Evolutionary conservation across 139 green algal species (phyloP), one percentile per base, ranked within the genome.

Genomic region (Chlorella ohadii): DNA sequence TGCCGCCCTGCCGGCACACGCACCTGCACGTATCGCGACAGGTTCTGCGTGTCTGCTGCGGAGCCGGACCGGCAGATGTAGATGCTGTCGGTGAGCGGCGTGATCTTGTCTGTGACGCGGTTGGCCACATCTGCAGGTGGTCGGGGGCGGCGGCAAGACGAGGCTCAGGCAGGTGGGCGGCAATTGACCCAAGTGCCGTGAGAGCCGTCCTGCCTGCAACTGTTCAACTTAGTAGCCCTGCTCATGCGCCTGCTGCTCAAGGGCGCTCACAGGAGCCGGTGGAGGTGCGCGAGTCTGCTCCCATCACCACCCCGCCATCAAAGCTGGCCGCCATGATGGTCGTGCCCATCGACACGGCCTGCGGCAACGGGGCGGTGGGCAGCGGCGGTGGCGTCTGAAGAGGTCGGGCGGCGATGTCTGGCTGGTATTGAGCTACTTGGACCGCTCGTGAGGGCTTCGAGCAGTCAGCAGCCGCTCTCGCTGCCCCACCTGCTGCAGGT

Each of bases 51-150:
- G 87, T 98, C 96, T 73, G 96, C 94, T 20, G 96, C 95, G 51
- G 91, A 96, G 22, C 95, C 95, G 4, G 94, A 98, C 9, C 95
- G 86, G 55, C 93, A 91, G 44, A 88, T 85, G 72, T 88, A 91
- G 44, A 86, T 87, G 25, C 90, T 93, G 74, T 98, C 97, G 25
- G 90, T 86, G 1, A 99, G 85, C 23, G 92, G 90, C 13, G 93
- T 96, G 63, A 99, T 95, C 89, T 99, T 99, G 92, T 99, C 95
- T 39, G 95, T 98, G 0, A 93, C 95, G 39, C 97, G 89, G 87
- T 99, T 99, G 23, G 89, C 94, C 13, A 99, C 89, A 81, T 99
- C 76, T 82, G 76, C 59, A 61, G 11, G 23, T 51, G 23, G 51
- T 55, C 9, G 44, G 38, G 25, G 6, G 51, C 51, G 22, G 39